A percentile compares a stretch with the other conserved stretches of the same genome.
phyloP scores from a whole-genome alignment of 768 basidiomycete genomes.

The Mycena belliarum region DNA sequence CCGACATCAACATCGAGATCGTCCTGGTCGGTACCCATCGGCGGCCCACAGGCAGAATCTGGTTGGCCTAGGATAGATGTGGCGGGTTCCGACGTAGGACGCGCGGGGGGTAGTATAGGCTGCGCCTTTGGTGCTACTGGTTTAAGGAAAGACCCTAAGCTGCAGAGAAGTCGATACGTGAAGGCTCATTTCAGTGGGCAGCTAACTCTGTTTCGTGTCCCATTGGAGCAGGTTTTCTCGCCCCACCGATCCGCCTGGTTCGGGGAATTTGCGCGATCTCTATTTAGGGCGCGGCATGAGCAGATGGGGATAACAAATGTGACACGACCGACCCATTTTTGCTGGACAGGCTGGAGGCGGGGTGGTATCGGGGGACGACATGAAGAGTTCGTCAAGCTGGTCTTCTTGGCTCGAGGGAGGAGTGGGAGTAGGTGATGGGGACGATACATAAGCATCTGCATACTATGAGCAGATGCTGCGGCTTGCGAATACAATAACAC shows the following conservation, averaged over 20 bases:
- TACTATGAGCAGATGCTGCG: not conserved
- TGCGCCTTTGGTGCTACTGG: slow-evolving; percentile 27
- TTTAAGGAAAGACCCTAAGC: slow-evolving; percentile 40
- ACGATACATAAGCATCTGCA: slow-evolving; percentile 42
- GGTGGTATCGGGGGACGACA: slow-evolving; percentile 50
- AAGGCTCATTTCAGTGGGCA: not conserved
- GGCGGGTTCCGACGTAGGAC: slow-evolving; percentile 26
- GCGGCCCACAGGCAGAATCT: slow-evolving; percentile 6
- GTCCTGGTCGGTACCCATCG: not conserved
- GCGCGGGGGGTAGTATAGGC: slow-evolving; percentile 1
- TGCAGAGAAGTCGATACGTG: slow-evolving; percentile 20
- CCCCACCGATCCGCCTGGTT: slow-evolving; percentile 46
- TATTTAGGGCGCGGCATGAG: slow-evolving; percentile 22
- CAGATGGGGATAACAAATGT: not conserved
- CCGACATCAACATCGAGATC: slow-evolving; percentile 34
- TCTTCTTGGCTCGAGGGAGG: slow-evolving; percentile 45
- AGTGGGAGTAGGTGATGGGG: slow-evolving; percentile 43
- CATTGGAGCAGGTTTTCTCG: slow-evolving; percentile 29
- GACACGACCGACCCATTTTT: slow-evolving; percentile 48
- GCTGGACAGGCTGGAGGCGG: slow-evolving; percentile 36
- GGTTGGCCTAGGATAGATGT: slow-evolving; percentile 36
- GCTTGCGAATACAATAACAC: too few species aligned
- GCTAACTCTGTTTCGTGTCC: slow-evolving; percentile 22
- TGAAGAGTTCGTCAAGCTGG: slow-evolving; percentile 54
- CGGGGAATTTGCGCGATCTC: slow-evolving; percentile 59